phyloP scores from a whole-genome alignment of 352 stramenopile species.

The Ochromonadaceae sp. region DNA sequence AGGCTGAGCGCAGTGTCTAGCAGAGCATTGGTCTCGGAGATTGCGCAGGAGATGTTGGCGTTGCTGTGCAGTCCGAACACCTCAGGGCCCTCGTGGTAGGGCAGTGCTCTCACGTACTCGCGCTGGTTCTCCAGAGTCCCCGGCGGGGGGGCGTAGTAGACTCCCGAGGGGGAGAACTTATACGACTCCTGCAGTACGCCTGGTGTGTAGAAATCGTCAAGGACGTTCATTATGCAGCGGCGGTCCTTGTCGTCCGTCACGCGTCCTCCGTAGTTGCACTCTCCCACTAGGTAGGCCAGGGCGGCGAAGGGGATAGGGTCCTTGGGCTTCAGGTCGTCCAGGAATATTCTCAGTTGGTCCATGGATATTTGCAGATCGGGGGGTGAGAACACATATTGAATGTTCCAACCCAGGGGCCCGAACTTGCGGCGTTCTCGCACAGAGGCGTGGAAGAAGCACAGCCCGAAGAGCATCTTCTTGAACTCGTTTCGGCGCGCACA shows the following conservation, averaged over 20 bases:
- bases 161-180: slow-evolving; percentile 28
- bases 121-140: slow-evolving; percentile 21
- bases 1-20: slow-evolving; percentile 67
- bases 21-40: slow-evolving; percentile 77
- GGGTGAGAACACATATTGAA: slow-evolving; percentile 87
- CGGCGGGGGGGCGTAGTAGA: slow-evolving; percentile 29
- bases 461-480: slow-evolving; percentile 59
- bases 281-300: slow-evolving; percentile 69
- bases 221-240: slow-evolving; percentile 36
- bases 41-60: slow-evolving; percentile 79
- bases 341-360: slow-evolving; percentile 41
- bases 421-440: slow-evolving; percentile 77
- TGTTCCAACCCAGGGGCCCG: slow-evolving; percentile 83
- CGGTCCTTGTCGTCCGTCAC: slow-evolving; percentile 86
- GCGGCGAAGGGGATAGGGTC: slow-evolving; percentile 60
- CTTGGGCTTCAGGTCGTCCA: slow-evolving; percentile 33
- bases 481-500: slow-evolving; percentile 31
- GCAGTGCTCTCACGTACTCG: slow-evolving; percentile 46
- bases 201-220: slow-evolving; percentile 13
- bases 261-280: slow-evolving; percentile 84
- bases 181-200: slow-evolving; percentile 70
- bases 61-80: slow-evolving; percentile 87
- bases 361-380: slow-evolving; percentile 63
- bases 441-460: slow-evolving; percentile 85
- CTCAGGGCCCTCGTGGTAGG: slow-evolving; percentile 63